Base-by-base conservation (phyloP, 371 early-diverging fungal genomes). In the Apophysomyces ossiformis region DNA sequence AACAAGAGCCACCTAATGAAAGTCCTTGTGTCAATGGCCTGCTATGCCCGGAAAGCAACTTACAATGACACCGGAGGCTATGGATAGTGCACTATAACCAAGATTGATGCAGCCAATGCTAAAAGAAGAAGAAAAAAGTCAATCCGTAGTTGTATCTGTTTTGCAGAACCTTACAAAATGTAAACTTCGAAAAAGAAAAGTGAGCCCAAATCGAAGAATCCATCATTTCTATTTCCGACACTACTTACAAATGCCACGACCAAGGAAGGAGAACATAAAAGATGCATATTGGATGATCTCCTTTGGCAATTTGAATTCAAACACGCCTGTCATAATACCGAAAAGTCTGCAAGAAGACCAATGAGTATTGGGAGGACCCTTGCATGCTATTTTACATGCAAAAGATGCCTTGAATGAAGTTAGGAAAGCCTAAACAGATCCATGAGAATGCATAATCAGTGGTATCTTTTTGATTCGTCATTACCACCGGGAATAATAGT, bases 321-420 rank as follows among this genome's bases (percentile, higher is more conserved):
- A 80, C 11, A 80, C 16, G n/a, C 62, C 46, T 8, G 72, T 72
- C 62, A 80, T 72, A 4, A 76, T 57, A 65, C 81, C 81, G 63
- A 80, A 77, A 0, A 80, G 46, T 15, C 70, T 74, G 57, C 43
- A 37, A 26, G 32, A 26, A 26, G 7, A 32, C 7, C 7, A 38
- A 54, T 18, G 32, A 3, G 26, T 56, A 16, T 5, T 37, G 41
- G 37, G 13, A 15, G 37, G 4, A 16, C 15, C 5, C 37, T 32
- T 13, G 16, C 5, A 58, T 15, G 13, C 41, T 16, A 7, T n/a
- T 50, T 71, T 71, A 74, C 69, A 81, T 76, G 64, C 74, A 76
- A 59, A 72, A 81, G 36, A 81, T 78, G 32, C 79, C 79, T 46
- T 73, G 78, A 43, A 81, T 76, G 56, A 81, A 78, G 21, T 78